Evolutionary conservation across 2,329 filamentous ascomycete species (phyloP), one percentile per base, ranked within the genome.

Genomic region (Cadophora luteo-olivacea): DNA sequence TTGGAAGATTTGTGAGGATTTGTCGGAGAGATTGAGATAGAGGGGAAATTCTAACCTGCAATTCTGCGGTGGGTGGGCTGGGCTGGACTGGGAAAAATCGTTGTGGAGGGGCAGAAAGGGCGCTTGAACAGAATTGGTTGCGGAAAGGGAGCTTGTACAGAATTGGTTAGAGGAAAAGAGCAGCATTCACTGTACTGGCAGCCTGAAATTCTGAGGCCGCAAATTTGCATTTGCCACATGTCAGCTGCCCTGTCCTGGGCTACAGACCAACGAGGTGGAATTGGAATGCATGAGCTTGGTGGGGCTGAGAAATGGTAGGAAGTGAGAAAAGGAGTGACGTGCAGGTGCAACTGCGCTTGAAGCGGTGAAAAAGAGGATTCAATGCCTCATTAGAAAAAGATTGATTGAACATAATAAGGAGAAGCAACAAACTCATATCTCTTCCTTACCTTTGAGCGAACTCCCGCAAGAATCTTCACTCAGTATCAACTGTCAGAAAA

Each of bases 51-150:
- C 32, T 25, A 68, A 64, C 52, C 67, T 66, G 32, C 6, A 67
- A 41, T 67, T 60, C 48, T 61, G 38, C 38, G 62, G 60, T 67
- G 54, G 52, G 67, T 72, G 70, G 70, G 68, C 63, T 71, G 68
- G 65, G 63, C 51, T 68, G 68, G 54, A 62, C 65, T 70, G 62
- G 54, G 66, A 69, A 71, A 74, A 72, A 71, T 68, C 64, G 67
- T 52, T 61, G 65, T 71, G 68, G 71, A 72, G 71, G 72, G 69
- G 70, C 61, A 68, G 64, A 66, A 57, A 58, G 54, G 11, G 36
- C 19, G 25, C 60, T 68, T 67, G 57, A 19, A 48, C 36, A 14
- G 38, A 63, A 48, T 41, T 22, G 68, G 65, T 45, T 66, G 62
- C 49, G 24, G n/a, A 5, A 12, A 1, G 22, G 24, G 0, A 22